Evolutionary conservation across 768 basidiomycete genomes (phyloP), one percentile per base, ranked within the genome.

Genomic region (Panaeolus papilionaceus): DNA sequence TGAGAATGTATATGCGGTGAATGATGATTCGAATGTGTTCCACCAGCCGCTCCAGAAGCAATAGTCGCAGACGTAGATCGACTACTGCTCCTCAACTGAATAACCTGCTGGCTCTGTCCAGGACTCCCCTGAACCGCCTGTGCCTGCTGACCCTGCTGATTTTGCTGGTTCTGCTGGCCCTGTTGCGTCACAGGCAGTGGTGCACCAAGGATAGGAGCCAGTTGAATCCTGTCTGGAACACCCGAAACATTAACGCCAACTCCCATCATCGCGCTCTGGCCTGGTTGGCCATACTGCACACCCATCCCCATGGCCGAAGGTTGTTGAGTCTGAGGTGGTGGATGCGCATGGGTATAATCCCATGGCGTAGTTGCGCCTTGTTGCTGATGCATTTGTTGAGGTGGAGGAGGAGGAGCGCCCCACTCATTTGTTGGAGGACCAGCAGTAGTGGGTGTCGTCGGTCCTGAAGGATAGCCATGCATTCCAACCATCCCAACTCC

Each of bases 181-280:
- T 20, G 70, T 38, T n/a, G 54, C 40, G 38, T 42, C 23, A 62
- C 64, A 64, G 42, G 67, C 63, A 61, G 65, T 63, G 54, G 62
- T 26, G 38, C 14, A 12, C 38, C 61, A 26, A 85, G 58, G 72
- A 90, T 71, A 67, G 89, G 89, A 49, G 88, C 87, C 2, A 89
- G 79, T 76, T 88, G 86, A 64, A 88, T 87, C 63, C 86, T 71
- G 68, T 83, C 84, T 23, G 47, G 47, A 8, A 49, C 47, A 23
- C 47, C 47, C 9, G 47, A 49, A 23, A 49, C 47, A 49, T 23
- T 49, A 28, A 73, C 76, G 40, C 71, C 72, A 42, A 67, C 72
- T 47, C 71, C 72, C 62, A 69, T 71, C 64, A 69, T 62, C 14
- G 68, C 68, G 28, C 64, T 64, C 45, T 69, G 68, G n/a, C 28